Evolutionary conservation across 2,329 filamentous ascomycete genomes (phyloP), one percentile per base, ranked within the genome.

Genomic region (Trichoderma aggressivum): DNA sequence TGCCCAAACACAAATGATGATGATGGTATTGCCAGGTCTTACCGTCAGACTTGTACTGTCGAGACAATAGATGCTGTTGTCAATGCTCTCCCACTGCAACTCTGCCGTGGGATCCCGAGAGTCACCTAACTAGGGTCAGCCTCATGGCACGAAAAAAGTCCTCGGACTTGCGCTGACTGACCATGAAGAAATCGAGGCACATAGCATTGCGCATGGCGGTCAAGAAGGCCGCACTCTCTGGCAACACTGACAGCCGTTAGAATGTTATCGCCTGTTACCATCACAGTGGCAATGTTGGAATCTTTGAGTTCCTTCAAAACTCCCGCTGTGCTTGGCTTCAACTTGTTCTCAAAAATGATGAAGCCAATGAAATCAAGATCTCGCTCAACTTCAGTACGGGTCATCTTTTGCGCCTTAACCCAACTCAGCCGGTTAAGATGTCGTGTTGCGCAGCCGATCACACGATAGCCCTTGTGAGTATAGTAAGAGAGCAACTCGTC

Each of bases 201-300:
- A 79, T 98, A 99, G 81, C 96, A 98, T 75, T 97, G 94, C 0
- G 93, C 91, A 32, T 89, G 90, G 73, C 87, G 89, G 76, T 94
- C 90, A 74, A 98, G 90, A 70, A 99, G 84, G 55, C 91, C 88
- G 80, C 94, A 98, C 78, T 98, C 94, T 76, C 94, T 88, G 4
- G 94, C 95, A 69, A 99, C 96, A 76, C 94, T 98, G 78, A 99
- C 94, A 26, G 96, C 96, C 11, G 96, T 99, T 69, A 98, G 83
- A 73, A 98, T 98, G 76, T 99, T 99, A 84, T 99, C 96, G 34
- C 96, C 96, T 0, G 96, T 99, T 73, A 97, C 97, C 96, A 99
- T 99, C 65, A 97, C 90, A 32, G 92, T 91, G 43, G 93, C 89
- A 75, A 99, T 97, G 70, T 92, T 92, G 8, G 97, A 95, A 66